A percentile compares a stretch with the other conserved stretches of the same genome.
phyloP scores from a whole-genome alignment of 2,329 filamentous ascomycete species.

The Bipolaris bicolor region DNA sequence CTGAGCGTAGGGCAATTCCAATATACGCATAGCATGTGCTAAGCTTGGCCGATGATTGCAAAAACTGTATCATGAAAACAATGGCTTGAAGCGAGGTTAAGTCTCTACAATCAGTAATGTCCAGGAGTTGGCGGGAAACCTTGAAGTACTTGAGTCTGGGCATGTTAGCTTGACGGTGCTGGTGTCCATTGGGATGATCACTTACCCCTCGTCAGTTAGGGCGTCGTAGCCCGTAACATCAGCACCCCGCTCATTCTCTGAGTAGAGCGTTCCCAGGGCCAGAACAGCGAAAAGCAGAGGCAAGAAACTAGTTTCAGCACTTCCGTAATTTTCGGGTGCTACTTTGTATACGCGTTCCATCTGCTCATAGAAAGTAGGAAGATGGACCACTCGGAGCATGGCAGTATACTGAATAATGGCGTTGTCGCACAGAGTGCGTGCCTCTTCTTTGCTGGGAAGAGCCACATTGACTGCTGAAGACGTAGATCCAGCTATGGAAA shows the following conservation, averaged over 20 bases:
- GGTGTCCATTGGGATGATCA: not conserved
- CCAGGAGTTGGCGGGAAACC: slow-evolving; percentile 56
- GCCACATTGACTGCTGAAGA: slow-evolving; percentile 55
- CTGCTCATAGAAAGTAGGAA: slow-evolving; percentile 78
- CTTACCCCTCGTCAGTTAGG: slow-evolving; percentile 56
- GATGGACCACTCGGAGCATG: slow-evolving; percentile 75
- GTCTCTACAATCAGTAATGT: slow-evolving; percentile 61
- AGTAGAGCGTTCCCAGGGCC: slow-evolving; percentile 56
- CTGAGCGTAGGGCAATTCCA: slow-evolving; percentile 58
- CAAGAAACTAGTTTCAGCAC: slow-evolving; percentile 55
- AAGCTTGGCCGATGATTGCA: slow-evolving; percentile 59
- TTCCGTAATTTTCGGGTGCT: slow-evolving; percentile 56
- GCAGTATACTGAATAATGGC: slow-evolving; percentile 68
- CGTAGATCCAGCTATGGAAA: slow-evolving; percentile 64
- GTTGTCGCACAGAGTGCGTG: slow-evolving; percentile 63
- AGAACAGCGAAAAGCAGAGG: slow-evolving; percentile 57
- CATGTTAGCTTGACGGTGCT: slow-evolving; percentile 20
- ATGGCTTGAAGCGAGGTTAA: slow-evolving; percentile 58
- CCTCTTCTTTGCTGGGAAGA: slow-evolving; percentile 69
- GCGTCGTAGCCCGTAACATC: slow-evolving; percentile 53
- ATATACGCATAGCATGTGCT: slow-evolving; percentile 61
- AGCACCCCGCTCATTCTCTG: slow-evolving; percentile 47
- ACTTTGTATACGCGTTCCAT: slow-evolving; percentile 79
- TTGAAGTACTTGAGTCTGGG: slow-evolving; percentile 57
- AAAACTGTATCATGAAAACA: slow-evolving; percentile 60